Conservation (phyloP, 352 stramenopile genomes). For the Phytophthora podocarpi region DNA sequence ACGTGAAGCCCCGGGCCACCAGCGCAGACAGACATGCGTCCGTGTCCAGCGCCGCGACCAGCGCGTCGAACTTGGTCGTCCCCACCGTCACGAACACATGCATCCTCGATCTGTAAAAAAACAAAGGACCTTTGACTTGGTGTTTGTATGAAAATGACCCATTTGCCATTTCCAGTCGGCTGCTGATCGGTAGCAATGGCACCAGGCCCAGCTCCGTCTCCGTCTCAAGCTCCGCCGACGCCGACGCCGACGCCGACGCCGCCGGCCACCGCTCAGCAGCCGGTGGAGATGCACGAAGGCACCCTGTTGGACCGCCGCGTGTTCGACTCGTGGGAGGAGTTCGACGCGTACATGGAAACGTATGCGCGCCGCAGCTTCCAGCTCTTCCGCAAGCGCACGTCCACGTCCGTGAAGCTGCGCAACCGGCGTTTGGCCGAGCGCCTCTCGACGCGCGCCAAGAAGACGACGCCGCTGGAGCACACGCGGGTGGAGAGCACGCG, state of each 20-base stretch:
- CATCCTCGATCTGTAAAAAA: conserved; percentile 17
- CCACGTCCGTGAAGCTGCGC: conserved; percentile 39
- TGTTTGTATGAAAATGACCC: background rate
- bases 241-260: background rate
- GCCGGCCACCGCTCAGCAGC: background rate
- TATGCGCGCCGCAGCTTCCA: conserved; percentile 40
- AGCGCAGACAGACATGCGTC: conserved; percentile 62
- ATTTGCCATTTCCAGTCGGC: background rate
- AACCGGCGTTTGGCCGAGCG: conserved; percentile 35
- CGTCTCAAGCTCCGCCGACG: too few species aligned
- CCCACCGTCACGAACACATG: conserved; percentile 93
- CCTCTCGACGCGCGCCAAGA: conserved; percentile 1
- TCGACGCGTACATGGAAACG: conserved; percentile 35
- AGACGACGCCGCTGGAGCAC: background rate
- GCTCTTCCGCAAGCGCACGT: conserved; percentile 47
- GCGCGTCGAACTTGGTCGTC: conserved; percentile 94
- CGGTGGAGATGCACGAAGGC: conserved; percentile 20
- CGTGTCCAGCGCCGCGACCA: conserved; percentile 78
- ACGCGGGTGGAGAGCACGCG: conserved; percentile 1
- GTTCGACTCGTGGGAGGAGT: conserved; percentile 41
- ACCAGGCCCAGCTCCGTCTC: background rate
- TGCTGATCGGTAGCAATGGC: background rate
- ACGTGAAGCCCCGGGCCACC: conserved; percentile 55
- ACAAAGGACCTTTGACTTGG: conserved; percentile 11
- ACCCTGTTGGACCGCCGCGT: conserved; percentile 22